Base-by-base conservation (phyloP, 164 flowering plant species). In the Santalum album region DNA sequence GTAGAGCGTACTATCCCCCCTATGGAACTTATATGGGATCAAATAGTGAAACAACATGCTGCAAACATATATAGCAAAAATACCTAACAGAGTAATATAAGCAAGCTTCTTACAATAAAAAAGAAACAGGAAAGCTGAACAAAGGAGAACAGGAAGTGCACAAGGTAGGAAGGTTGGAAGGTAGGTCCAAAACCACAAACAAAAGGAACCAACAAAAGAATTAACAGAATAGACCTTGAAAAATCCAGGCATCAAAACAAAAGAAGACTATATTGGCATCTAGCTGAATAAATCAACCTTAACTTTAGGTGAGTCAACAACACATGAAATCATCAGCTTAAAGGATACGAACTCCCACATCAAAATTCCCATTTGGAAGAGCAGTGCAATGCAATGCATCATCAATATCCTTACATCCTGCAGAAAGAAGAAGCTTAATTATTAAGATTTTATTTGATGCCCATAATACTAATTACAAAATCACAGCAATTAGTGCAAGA, bases 291-390 rank as follows among this genome's bases (percentile, higher is more conserved):
- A 36, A 36, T 6, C 6, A 15, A 36, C 16, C 20, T 2, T 18
- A 42, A 42, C 2, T 17, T 18, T 9, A 42, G 45, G 2, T 18
- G 20, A 2, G 45, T 2, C 9, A 18, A 42, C 45, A 42, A 29
- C 34, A 29, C 6, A 38, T 9, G 14, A 11, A 20, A 46, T 46
- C 50, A 46, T 29, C 17, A 59, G 21, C 29, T 34, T 36, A 22
- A 2, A 82, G 87, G 97, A 90, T 94, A 94, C 99, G 99, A 38
- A 94, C 99, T 80, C 99, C 99, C 51, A 94, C 92, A 83, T 85
- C 99, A 80, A 76, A 94, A 72, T 90, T 87, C 69, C 96, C 99
- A 76, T 65, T 81, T 54, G 92, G 79, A 73, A 94, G 95, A 58
- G 74, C 52, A 20, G 83, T 85, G 66, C 97, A 94, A 55, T 94